phyloP scores from a whole-genome alignment of 2,329 filamentous ascomycete species.

The Ceratocystis lukuohia region DNA sequence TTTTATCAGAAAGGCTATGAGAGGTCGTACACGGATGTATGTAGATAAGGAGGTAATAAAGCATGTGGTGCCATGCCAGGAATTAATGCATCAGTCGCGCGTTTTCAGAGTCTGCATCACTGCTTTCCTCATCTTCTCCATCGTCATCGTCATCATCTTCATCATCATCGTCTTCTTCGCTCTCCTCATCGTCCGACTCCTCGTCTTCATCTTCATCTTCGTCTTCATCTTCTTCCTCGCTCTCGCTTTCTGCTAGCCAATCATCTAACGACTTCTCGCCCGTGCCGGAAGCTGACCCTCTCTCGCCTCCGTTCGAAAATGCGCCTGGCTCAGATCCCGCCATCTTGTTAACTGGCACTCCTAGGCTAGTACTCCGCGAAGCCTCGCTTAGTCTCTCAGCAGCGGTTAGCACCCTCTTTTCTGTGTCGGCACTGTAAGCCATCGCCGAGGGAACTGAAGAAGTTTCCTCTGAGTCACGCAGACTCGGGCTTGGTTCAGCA shows the following conservation, averaged over 20 bases:
- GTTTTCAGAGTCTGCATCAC: conserved; percentile 34
- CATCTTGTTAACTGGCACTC: background rate
- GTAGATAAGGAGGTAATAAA: background rate
- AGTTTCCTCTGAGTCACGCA: conserved; percentile 48
- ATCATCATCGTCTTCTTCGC: conserved; percentile 38
- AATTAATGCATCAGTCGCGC: conserved; percentile 32
- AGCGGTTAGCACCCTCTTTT: conserved; percentile 38
- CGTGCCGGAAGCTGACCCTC: conserved; percentile 33
- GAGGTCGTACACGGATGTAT: background rate
- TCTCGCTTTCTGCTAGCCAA: conserved; percentile 68
- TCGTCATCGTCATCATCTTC: conserved; percentile 35
- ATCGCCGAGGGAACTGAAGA: conserved; percentile 25
- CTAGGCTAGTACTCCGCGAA: conserved; percentile 28
- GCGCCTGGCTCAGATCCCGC: background rate
- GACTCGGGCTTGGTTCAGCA: conserved; percentile 59
- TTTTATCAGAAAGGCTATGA: background rate
- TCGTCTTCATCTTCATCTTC: conserved; percentile 37
- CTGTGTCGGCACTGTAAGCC: conserved; percentile 28
- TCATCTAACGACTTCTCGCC: conserved; percentile 76
- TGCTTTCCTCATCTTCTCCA: conserved; percentile 34
- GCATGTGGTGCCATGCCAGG: background rate
- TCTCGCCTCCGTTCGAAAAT: background rate
- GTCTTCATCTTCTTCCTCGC: conserved; percentile 41
- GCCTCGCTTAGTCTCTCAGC: conserved; percentile 51
- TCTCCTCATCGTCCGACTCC: conserved; percentile 38